Percentiles rank a stretch among this genome's conserved stretches.
Conservation (phyloP, 306 rosid genomes). For the Prunus salicina region DNA sequence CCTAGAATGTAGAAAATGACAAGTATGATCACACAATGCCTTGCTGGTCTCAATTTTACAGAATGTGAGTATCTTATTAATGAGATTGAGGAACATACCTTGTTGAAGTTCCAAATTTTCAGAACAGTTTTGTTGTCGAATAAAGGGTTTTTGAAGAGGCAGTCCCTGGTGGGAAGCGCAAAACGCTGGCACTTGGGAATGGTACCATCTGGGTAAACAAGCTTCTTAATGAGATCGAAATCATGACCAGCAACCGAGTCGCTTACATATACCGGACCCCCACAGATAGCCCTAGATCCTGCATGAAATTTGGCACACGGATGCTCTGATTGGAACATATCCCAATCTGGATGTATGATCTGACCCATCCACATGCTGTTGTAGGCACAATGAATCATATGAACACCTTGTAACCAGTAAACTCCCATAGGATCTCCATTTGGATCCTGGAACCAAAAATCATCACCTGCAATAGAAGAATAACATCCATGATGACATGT, state of each 20-base stretch:
- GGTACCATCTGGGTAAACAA: slow-evolving; percentile 79
- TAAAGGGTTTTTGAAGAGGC: slow-evolving; percentile 73
- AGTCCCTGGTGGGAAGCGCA: slow-evolving; percentile 87
- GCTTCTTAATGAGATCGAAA: slow-evolving; percentile 67
- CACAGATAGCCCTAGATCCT: slow-evolving; percentile 82
- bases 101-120: slow-evolving; percentile 82
- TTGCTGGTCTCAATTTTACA: no score
- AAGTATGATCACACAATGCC: no score
- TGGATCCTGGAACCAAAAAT: slow-evolving; percentile 93
- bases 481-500: not conserved
- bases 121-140: slow-evolving; percentile 66
- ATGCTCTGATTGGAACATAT: slow-evolving; percentile 92
- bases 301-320: slow-evolving; percentile 80
- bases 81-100: slow-evolving; percentile 38
- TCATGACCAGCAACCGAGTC: slow-evolving; percentile 71
- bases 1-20: no score
- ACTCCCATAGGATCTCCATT: slow-evolving; percentile 87
- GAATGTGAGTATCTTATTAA: no score
- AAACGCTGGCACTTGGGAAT: slow-evolving; percentile 69
- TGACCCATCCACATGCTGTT: slow-evolving; percentile 98
- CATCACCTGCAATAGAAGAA: slow-evolving; percentile 56
- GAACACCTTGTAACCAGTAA: slow-evolving; percentile 85
- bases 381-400: slow-evolving; percentile 86
- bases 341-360: slow-evolving; percentile 90
- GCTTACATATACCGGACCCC: slow-evolving; percentile 79